These are phyloP conservation scores for Graphilbum ipis-grandicollis DNA, from an alignment of 2,329 filamentous ascomycete genomes.

Conservation along the genomic window DNA sequence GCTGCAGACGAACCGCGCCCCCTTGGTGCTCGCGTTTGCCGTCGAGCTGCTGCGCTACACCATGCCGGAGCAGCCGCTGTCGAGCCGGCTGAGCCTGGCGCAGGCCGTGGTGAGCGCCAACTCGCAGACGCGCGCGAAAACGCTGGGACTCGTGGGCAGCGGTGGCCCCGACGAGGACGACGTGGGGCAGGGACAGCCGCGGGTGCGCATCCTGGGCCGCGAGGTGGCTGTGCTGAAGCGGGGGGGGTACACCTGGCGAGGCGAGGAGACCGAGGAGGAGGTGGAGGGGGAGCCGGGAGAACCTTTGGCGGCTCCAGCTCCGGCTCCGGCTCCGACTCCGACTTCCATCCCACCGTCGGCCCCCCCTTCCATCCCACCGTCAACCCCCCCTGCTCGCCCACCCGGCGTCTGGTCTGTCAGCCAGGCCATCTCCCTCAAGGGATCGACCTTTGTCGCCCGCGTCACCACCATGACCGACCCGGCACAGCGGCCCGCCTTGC, in stretches of 20 bases:
- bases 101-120: slow-evolving; percentile 75
- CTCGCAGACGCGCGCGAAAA: slow-evolving; percentile 58
- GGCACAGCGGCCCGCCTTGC: slow-evolving; percentile 21
- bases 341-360: too few relatives aligned
- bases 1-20: slow-evolving; percentile 58
- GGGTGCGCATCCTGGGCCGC: slow-evolving; percentile 53
- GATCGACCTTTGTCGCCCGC: slow-evolving; percentile 41
- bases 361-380: too few relatives aligned
- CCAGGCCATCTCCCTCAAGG: slow-evolving; percentile 29
- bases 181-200: slow-evolving; percentile 60
- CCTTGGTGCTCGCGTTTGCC: slow-evolving; percentile 66
- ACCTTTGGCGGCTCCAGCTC: too few relatives aligned
- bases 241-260: slow-evolving; percentile 50
- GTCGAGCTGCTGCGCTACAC: slow-evolving; percentile 58
- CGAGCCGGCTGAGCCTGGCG: slow-evolving; percentile 66
- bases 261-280: slow-evolving; percentile 16
- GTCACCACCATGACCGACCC: slow-evolving; percentile 22
- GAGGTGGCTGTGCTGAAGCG: slow-evolving; percentile 61
- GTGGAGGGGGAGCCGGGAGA: slow-evolving; percentile 2
- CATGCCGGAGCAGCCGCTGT: slow-evolving; percentile 71
- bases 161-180: slow-evolving; percentile 47
- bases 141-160: slow-evolving; percentile 57
- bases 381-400: not conserved
- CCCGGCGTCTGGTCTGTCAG: slow-evolving; percentile 29
- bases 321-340: too few relatives aligned